Conservation (phyloP, 1,139 yeast genomes). For the Casaregolazyma suthepensis region DNA sequence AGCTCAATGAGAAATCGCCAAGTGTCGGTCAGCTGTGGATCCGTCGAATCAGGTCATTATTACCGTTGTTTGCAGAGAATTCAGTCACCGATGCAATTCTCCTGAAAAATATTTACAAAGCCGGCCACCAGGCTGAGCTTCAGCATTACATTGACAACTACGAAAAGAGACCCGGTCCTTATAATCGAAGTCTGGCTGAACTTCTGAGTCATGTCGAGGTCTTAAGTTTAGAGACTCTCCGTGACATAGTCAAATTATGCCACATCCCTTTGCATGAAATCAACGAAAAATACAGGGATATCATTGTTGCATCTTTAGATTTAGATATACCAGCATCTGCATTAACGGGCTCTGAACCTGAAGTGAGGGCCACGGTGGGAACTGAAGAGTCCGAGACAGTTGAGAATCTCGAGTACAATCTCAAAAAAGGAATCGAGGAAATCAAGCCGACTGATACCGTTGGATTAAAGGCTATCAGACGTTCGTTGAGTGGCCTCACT, state of each 20-base stretch:
- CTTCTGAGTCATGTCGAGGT: constrained; percentile 63
- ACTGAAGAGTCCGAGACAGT: not conserved
- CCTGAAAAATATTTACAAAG: constrained; percentile 28
- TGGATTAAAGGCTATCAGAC: constrained; percentile 76
- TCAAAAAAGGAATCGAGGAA: constrained; percentile 49
- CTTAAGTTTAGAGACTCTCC: constrained; percentile 59
- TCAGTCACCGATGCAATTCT: constrained; percentile 34
- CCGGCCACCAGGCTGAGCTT: constrained; percentile 20
- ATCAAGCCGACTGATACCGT: constrained; percentile 68
- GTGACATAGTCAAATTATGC: constrained; percentile 34
- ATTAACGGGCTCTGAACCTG: not conserved
- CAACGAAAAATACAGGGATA: constrained; percentile 35
- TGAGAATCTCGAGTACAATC: constrained; percentile 17
- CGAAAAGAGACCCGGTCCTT: constrained; percentile 18
- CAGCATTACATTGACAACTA: constrained; percentile 29
- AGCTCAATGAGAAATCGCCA: constrained; percentile 31
- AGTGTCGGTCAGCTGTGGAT: constrained; percentile 28
- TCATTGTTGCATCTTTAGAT: constrained; percentile 24
- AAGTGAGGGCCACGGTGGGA: not conserved
- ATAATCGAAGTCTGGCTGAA: constrained; percentile 29
- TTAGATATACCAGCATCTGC: constrained; percentile 5
- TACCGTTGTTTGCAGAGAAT: constrained; percentile 27
- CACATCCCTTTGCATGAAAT: constrained; percentile 31
- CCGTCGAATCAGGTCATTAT: constrained; percentile 20
- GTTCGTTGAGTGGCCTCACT: constrained; percentile 61